Evolutionary conservation across 2,329 filamentous ascomycete genomes (phyloP), one percentile per base, ranked within the genome.

Genomic region (Rutstroemia sp.): DNA sequence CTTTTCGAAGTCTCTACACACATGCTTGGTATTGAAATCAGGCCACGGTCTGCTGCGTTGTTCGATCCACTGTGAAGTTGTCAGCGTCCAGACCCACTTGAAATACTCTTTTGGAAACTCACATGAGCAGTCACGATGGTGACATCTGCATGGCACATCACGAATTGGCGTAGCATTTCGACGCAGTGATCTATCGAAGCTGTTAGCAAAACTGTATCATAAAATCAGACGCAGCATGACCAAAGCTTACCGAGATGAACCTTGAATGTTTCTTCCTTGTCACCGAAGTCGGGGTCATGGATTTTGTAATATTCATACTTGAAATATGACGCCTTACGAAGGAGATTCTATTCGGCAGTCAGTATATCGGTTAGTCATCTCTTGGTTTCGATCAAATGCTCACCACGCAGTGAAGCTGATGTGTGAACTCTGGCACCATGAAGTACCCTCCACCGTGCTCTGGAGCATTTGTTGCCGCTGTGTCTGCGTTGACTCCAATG

Each of bases 71-170:
- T 50, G 41, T 44, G 16, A 44, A 44, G n/a, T 5, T 6, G n/a
- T 44, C n/a, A 44, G 41, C n/a, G 5, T 44, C 16, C 16, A 44
- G n/a, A 19, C 12, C 41, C 14, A 44, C 41, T 44, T 44, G 5
- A 44, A 44, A 14, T 44, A 16, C 41, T 44, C 41, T 44, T 44
- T 44, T 44, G n/a, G n/a, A 16, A 44, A 44, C 41, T 44, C 14
- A 44, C 41, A 25, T 47, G 30, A 19, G 30, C 30, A 25, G 48
- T 51, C 16, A 51, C 48, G 19, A 51, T 37, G 16, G n/a, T 25
- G 21, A 41, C 37, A 51, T 51, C 48, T 21, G 48, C 48, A 51
- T 51, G 14, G n/a, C 48, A 51, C 48, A 51, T 51, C 17, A 51
- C 48, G 19, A 39, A 39, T 37, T 51, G 48, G 34, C 48, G 30